A percentile compares a stretch with the other conserved stretches of the same genome.
Evolutionary conservation across 2,329 filamentous ascomycete species (phyloP).

Genomic region (Fusarium hostae): DNA sequence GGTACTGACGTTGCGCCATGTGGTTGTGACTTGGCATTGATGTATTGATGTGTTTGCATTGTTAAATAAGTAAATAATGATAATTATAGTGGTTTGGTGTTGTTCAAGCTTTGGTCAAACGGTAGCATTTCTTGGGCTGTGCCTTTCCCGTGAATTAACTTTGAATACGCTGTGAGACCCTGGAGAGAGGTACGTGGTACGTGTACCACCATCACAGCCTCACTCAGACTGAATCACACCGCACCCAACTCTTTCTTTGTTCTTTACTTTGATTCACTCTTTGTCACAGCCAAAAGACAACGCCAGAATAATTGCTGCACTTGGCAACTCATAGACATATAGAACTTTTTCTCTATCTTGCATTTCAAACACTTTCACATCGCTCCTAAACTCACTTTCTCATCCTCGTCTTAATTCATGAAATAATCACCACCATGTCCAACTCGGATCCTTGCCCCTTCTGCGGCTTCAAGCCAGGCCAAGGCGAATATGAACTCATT

Average conservation of each 20-base stretch:
- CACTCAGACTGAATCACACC: slow-evolving; percentile 29
- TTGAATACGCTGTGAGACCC: not conserved
- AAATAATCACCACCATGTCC: slow-evolving; percentile 15
- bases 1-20: slow-evolving; percentile 9
- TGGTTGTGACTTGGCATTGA: slow-evolving; percentile 16
- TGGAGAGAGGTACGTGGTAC: slow-evolving; percentile 1
- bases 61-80: not conserved
- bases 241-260: slow-evolving; percentile 21
- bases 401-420: not conserved
- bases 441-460: slow-evolving; percentile 48
- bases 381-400: not conserved
- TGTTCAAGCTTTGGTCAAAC: not conserved
- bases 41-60: not conserved
- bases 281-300: slow-evolving; percentile 2
- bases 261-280: not conserved
- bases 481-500: slow-evolving; percentile 50
- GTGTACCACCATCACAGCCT: slow-evolving; percentile 37
- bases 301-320: not conserved
- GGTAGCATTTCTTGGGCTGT: not conserved
- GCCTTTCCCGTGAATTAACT: not conserved
- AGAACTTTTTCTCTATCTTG: not conserved
- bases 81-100: not conserved
- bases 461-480: slow-evolving; percentile 48
- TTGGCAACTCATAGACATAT: not conserved
- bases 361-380: not conserved